Base-by-base conservation (phyloP, 2,329 filamentous ascomycete genomes). In the Nakataea oryzae region DNA sequence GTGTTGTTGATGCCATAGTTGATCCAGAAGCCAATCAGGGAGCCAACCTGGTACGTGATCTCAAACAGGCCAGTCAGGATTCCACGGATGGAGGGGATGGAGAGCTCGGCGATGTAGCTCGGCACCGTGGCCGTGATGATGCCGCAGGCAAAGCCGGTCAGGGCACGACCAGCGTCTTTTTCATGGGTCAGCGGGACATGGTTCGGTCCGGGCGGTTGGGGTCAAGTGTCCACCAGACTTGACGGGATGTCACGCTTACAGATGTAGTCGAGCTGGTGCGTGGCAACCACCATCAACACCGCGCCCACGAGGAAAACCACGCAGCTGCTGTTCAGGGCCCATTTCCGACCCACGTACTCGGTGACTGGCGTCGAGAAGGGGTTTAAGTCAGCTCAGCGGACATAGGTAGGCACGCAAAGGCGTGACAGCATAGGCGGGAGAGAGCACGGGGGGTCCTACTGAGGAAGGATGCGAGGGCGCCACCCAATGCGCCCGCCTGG, bases 91-190 rank as follows among this genome's bases (percentile, higher is more conserved):
- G 79, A 80, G 0, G 84, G 78, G 66, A 83, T 78, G 0, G 85
- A 83, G 61, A 83, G 80, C 69, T 88, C 86, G 12, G 84, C 81
- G 63, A 86, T 84, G 69, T 88, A 88, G 41, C 84, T 79, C 3
- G 85, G 86, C 3, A 87, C 81, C 7, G 80, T 82, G 68, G 82
- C 83, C 11, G 78, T 81, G 68, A 84, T 76, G 54, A 82, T 70
- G n/a, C 82, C 83, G 57, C 83, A 78, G 26, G 81, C 83, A 69
- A 82, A 78, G 1, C 83, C 83, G 1, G 80, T 83, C 41, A 86
- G 73, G 64, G 82, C 81, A 13, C 86, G 81, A 0, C 85, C 62
- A 78, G 77, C 69, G 79, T 85, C 83, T 86, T 83, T 12, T 74
- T 28, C 24, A 26, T 12, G 27, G n/a, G 72, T n/a, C 83, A 71